Percentiles rank a stretch among this genome's conserved stretches.
Conservation (phyloP, 805 yeast genomes). For the Torulaspora franciscae region DNA sequence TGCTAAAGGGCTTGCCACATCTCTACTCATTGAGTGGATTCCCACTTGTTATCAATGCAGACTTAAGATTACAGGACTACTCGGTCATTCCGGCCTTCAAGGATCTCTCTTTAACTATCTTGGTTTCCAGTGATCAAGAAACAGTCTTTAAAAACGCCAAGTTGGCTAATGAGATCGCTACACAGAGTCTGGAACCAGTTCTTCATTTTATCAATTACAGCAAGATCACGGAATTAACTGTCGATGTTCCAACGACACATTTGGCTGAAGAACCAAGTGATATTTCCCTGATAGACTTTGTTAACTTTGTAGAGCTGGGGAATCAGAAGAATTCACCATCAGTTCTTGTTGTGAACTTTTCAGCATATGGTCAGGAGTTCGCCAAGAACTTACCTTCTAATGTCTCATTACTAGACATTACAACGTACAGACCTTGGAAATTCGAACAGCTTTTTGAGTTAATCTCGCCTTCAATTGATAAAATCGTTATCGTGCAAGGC, state of each 20-base stretch:
- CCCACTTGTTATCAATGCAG: conserved; percentile 57
- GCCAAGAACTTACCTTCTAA: conserved; percentile 35
- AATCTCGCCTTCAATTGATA: conserved; percentile 51
- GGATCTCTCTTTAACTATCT: conserved; percentile 57
- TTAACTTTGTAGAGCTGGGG: conserved; percentile 24
- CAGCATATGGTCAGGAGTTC: conserved; percentile 48
- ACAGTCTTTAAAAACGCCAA: conserved; percentile 53
- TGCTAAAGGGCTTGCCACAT: conserved; percentile 58
- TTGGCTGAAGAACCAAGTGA: conserved; percentile 22
- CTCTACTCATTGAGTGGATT: conserved; percentile 39
- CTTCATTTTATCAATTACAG: conserved; percentile 57
- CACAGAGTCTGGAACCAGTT: conserved; percentile 48
- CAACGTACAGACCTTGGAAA: conserved; percentile 71
- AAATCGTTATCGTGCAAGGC: conserved; percentile 66
- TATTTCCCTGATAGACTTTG: conserved; percentile 33
- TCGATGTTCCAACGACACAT: conserved; percentile 15
- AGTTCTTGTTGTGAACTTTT: conserved; percentile 60
- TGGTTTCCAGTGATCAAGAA: conserved; percentile 58
- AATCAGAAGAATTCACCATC: conserved; percentile 38
- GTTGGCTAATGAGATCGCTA: conserved; percentile 55
- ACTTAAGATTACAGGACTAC: conserved; percentile 57
- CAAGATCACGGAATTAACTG: conserved; percentile 1
- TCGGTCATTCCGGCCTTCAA: conserved; percentile 66
- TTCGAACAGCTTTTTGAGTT: conserved; percentile 44
- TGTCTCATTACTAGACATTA: conserved; percentile 46